These are phyloP conservation scores for Podospora anserina DNA, from an alignment of 495 filamentous ascomycete species.

Conservation along the genomic window DNA sequence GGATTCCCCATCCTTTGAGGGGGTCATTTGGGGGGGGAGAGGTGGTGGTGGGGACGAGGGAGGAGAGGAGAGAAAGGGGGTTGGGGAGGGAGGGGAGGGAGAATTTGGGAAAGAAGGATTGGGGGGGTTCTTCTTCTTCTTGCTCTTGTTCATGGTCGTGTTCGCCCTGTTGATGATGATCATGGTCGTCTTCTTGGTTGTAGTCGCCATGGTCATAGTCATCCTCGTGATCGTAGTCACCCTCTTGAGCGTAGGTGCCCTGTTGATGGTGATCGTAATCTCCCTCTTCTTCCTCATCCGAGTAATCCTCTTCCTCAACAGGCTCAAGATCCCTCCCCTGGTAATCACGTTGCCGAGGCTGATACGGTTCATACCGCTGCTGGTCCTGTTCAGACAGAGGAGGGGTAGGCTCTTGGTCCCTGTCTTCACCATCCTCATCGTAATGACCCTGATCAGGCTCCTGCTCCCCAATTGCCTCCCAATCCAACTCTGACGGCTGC, in stretches of 20 bases:
- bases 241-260: too few relatives aligned
- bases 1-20: slow-evolving; percentile 36
- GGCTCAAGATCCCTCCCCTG: too few relatives aligned
- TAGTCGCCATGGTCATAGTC: too few relatives aligned
- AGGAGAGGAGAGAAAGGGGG: background rate
- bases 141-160: background rate
- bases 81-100: background rate
- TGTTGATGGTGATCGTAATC: too few relatives aligned
- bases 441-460: background rate
- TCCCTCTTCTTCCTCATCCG: background rate
- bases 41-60: background rate
- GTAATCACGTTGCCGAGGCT: background rate
- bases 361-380: background rate
- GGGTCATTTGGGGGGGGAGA: slow-evolving; percentile 22
- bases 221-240: too few relatives aligned
- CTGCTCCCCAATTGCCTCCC: background rate
- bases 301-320: background rate
- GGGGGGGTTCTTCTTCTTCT: background rate
- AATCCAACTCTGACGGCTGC: background rate
- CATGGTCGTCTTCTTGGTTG: too few relatives aligned
- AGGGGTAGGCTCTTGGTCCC: background rate
- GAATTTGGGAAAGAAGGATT: background rate
- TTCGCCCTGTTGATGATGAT: too few relatives aligned
- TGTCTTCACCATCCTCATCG: background rate
- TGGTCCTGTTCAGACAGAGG: background rate